Conservation (phyloP, 805 yeast genomes). For the Yarrowia yakushimensis region DNA sequence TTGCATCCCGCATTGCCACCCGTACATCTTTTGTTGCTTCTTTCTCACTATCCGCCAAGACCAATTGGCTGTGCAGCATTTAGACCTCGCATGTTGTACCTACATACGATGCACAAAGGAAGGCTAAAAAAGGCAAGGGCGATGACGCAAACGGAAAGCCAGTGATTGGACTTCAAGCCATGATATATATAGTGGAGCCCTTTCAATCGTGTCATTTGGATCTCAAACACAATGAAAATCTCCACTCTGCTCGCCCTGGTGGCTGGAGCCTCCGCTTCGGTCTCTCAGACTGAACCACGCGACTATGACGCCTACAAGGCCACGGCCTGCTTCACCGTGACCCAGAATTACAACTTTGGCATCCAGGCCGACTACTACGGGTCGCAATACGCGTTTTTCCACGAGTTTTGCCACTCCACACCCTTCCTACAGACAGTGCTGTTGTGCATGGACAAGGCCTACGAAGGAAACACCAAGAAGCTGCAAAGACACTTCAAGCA, state of each 20-base stretch:
- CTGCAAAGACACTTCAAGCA: neutral
- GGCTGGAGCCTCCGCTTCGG: constrained; percentile 4
- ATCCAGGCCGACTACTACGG: neutral
- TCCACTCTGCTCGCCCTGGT: neutral
- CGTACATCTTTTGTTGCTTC: too few species aligned
- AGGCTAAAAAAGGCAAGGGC: neutral
- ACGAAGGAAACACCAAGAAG: neutral
- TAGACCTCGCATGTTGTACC: neutral
- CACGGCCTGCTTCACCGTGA: neutral
- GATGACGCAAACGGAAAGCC: neutral
- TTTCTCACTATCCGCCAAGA: neutral
- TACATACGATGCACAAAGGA: constrained; percentile 3
- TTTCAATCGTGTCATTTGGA: neutral
- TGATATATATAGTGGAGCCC: neutral
- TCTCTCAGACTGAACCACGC: neutral
- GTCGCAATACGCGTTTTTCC: constrained; percentile 8
- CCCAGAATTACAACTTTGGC: constrained; percentile 17
- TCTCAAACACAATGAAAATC: neutral
- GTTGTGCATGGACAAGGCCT: constrained; percentile 12
- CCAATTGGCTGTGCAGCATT: neutral
- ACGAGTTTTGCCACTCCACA: neutral
- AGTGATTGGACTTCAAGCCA: neutral
- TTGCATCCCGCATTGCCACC: too few species aligned
- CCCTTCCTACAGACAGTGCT: constrained; percentile 14
- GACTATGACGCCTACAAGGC: constrained; percentile 12